Evolutionary conservation across 805 yeast genomes (phyloP).

Genomic region (Brettanomyces bruxellensis): DNA sequence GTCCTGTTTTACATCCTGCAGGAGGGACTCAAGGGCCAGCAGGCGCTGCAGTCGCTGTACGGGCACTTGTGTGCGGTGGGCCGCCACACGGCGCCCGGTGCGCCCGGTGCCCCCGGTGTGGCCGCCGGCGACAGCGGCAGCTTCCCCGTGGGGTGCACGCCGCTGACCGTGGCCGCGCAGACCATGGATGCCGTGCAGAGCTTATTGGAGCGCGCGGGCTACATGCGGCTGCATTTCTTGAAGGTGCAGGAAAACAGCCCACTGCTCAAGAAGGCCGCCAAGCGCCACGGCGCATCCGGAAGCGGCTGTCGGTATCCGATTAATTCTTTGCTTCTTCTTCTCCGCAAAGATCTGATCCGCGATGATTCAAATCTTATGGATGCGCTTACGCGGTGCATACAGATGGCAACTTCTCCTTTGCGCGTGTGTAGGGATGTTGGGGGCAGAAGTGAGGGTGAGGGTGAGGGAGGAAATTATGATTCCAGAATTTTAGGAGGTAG

Average conservation of each 20-base stretch:
- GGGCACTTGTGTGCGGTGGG: constrained; percentile 33
- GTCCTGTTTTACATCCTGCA: constrained; percentile 58
- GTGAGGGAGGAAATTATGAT: too few relatives aligned
- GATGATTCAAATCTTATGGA: constrained; percentile 75
- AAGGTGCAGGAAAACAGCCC: constrained; percentile 61
- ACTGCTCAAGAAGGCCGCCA: constrained; percentile 29
- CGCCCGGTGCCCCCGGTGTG: background rate
- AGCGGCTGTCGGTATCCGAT: constrained; percentile 58
- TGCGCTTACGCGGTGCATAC: constrained; percentile 62
- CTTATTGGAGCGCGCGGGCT: constrained; percentile 57
- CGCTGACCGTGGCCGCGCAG: constrained; percentile 67
- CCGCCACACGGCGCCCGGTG: too few relatives aligned
- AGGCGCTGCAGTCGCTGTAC: constrained; percentile 54
- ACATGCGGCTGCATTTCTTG: constrained; percentile 64
- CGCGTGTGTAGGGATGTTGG: constrained; percentile 11
- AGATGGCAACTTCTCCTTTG: constrained; percentile 69
- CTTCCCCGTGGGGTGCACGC: constrained; percentile 56
- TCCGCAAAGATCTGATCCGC: constrained; percentile 55
- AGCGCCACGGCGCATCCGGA: constrained; percentile 28
- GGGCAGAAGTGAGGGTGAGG: background rate
- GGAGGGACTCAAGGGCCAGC: constrained; percentile 62
- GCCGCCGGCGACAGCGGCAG: constrained; percentile 5
- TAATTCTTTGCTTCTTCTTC: constrained; percentile 52
- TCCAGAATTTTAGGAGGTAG: too few relatives aligned
- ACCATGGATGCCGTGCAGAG: constrained; percentile 66